These are phyloP conservation scores for Pleurostoma richardsiae DNA, from an alignment of 2,329 filamentous ascomycete species.

Conservation along the genomic window DNA sequence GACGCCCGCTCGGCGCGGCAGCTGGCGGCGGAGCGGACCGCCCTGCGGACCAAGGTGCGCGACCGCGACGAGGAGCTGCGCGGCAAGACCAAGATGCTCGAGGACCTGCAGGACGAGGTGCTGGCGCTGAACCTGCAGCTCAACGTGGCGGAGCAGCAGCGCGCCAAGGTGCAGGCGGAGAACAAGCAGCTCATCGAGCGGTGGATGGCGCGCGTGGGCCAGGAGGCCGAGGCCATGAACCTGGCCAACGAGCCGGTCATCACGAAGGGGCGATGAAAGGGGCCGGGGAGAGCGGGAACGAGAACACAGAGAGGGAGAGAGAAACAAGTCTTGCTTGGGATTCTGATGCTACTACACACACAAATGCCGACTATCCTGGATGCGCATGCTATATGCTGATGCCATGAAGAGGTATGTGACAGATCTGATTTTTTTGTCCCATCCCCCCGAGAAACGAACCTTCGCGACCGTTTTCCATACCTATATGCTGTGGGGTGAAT, in stretches of 20 bases:
- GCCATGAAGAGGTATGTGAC: too few species aligned
- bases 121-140: constrained; percentile 82
- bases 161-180: constrained; percentile 68
- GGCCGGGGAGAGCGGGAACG: background rate
- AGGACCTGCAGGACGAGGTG: constrained; percentile 91
- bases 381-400: too few species aligned
- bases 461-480: too few species aligned
- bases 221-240: constrained; percentile 88
- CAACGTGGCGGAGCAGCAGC: constrained; percentile 75
- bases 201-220: constrained; percentile 84
- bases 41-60: constrained; percentile 61
- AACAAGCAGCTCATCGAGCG: constrained; percentile 86
- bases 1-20: constrained; percentile 57
- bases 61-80: constrained; percentile 83
- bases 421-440: too few species aligned
- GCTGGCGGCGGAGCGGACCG: constrained; percentile 57
- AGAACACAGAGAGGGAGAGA: too few species aligned
- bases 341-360: too few species aligned
- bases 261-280: constrained; percentile 15
- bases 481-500: too few species aligned
- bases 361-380: too few species aligned
- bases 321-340: too few species aligned
- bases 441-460: too few species aligned
- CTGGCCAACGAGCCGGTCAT: constrained; percentile 45
- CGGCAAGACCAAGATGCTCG: constrained; percentile 77